Evolutionary conservation across 108 stramenopile genomes (phyloP), one percentile per base, ranked within the genome.

Genomic region (Fragilariopsis cylindrus): DNA sequence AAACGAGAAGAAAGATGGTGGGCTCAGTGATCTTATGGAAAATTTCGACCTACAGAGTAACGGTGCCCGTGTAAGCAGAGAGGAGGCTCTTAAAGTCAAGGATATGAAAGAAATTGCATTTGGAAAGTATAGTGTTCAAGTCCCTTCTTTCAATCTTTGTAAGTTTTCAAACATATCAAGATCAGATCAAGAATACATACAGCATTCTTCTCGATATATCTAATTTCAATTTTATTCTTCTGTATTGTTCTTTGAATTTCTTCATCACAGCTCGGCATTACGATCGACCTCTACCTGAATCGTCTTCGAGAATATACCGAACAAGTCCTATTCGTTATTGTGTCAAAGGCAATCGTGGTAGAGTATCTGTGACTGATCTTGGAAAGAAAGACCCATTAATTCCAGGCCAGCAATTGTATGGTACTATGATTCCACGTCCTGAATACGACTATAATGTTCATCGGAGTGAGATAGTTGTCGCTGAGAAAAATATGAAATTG

Each of bases 51-150:
- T 62, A 48, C 74, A 52, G 21, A 72, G 19, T 72, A 76, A 57
- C 55, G 43, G 48, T 75, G 67, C 86, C 3, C 81, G 89, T 30
- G 68, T 85, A 2, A 72, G 81, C 15, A 81, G 89, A 18, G 91
- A 92, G 66, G 84, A 88, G 56, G 87, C 91, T 7, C 62, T 90
- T 11, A 92, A 92, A 65, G 63, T 88, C 16, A 88, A 85, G 72
- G 87, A 88, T 47, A 82, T 90, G 16, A 82, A 88, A 45, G 74
- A 67, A 18, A 67, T 82, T 48, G 70, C 83, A n/a, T 92, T 92
- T 74, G 91, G 91, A 16, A 55, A 79, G 8, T 87, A 82, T 21
- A 79, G 78, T 47, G 71, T 72, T 3, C 78, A 69, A 54, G 78
- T 79, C 39, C 78, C 78, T 30, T 79, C 78, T 7, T 79, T 73